phyloP scores from a whole-genome alignment of 2,329 filamentous ascomycete species.

The Blastomyces parvus region DNA sequence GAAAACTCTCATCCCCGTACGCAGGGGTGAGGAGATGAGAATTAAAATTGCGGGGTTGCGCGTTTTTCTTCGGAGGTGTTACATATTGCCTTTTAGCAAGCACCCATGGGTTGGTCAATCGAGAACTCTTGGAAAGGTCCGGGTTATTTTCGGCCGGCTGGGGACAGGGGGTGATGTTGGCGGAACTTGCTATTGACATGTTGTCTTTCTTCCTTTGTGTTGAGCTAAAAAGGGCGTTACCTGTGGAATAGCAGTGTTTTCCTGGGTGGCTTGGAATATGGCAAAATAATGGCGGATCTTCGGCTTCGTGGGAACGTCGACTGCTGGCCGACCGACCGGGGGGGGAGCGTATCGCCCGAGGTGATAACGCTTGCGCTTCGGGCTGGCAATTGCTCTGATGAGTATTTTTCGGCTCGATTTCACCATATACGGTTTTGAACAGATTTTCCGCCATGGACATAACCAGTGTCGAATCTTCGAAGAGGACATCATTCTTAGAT shows the following conservation, averaged over 20 bases:
- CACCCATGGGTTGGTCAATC: conserved; percentile 27
- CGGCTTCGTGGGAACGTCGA: not conserved
- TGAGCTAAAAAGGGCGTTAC: not conserved
- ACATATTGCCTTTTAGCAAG: conserved; percentile 27
- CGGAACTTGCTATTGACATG: not conserved
- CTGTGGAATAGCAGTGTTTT: not conserved
- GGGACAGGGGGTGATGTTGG: not conserved
- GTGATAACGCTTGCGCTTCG: not conserved
- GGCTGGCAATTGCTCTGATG: not conserved
- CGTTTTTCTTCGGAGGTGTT: conserved; percentile 4
- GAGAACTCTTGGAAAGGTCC: not conserved
- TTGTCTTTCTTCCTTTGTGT: not conserved
- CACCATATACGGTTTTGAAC: conserved; percentile 34
- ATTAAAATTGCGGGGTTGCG: conserved; percentile 7
- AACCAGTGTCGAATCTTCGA: conserved; percentile 41
- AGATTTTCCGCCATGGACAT: conserved; percentile 37
- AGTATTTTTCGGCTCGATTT: conserved; percentile 12
- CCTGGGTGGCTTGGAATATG: not conserved
- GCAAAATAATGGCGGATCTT: not conserved
- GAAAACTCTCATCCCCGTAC: conserved; percentile 1
- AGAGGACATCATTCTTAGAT: conserved; percentile 53
- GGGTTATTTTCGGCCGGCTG: not conserved
- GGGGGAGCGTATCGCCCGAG: not conserved
- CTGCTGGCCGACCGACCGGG: not conserved
- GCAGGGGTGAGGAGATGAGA: conserved; percentile 17